Percentiles rank a stretch among this genome's conserved stretches.
Evolutionary conservation across 2,329 filamentous ascomycete genomes (phyloP).

Genomic region (Cercospora sp.): DNA sequence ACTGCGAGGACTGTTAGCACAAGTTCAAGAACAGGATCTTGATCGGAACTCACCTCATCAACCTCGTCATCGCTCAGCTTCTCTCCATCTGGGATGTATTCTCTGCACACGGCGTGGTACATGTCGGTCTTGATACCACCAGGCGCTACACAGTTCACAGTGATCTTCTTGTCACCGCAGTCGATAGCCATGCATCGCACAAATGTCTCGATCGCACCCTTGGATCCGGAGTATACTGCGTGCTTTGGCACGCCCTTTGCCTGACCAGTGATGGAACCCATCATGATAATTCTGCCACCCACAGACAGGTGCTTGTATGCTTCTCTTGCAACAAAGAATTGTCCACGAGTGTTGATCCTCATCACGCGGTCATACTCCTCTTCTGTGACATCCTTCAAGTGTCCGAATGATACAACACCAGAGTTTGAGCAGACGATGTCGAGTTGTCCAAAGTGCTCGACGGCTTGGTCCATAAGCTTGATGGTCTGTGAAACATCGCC

Average conservation of each 20-base stretch:
- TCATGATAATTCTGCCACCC: slow-evolving; percentile 56
- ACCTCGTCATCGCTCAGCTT: slow-evolving; percentile 59
- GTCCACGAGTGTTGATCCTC: slow-evolving; percentile 62
- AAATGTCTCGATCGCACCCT: slow-evolving; percentile 58
- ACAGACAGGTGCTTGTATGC: slow-evolving; percentile 56
- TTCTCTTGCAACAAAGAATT: slow-evolving; percentile 63
- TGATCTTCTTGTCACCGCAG: slow-evolving; percentile 57
- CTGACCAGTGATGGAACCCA: slow-evolving; percentile 60
- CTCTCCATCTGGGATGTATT: slow-evolving; percentile 62
- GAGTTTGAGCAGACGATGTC: slow-evolving; percentile 72
- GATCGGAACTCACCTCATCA: slow-evolving; percentile 47
- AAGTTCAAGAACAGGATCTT: not conserved
- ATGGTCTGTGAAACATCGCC: slow-evolving; percentile 64
- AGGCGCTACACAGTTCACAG: slow-evolving; percentile 62
- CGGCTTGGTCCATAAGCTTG: slow-evolving; percentile 63
- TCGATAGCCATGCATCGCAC: slow-evolving; percentile 58
- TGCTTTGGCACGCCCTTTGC: slow-evolving; percentile 58
- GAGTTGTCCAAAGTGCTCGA: slow-evolving; percentile 65
- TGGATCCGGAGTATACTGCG: slow-evolving; percentile 55
- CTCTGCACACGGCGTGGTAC: slow-evolving; percentile 64
- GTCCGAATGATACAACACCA: slow-evolving; percentile 57
- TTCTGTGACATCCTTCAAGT: slow-evolving; percentile 56
- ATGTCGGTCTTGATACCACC: slow-evolving; percentile 59
- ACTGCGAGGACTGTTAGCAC: slow-evolving; percentile 43
- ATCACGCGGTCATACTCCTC: slow-evolving; percentile 62